These are phyloP conservation scores for Raffaelea ambrosiae DNA, from an alignment of 2,329 filamentous ascomycete genomes.

Conservation along the genomic window DNA sequence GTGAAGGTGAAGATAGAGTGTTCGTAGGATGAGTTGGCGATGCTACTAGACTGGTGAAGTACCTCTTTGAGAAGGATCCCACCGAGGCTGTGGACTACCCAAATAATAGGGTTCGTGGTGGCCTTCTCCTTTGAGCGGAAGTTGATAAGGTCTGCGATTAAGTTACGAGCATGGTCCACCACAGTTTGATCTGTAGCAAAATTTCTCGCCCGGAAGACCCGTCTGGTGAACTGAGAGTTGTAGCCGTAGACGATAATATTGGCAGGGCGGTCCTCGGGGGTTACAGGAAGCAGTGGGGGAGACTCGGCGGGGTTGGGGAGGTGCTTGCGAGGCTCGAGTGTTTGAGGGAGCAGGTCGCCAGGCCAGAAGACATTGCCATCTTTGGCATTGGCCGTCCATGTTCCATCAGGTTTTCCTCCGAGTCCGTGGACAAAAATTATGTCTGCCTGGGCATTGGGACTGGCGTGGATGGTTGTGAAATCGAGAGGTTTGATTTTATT, in stretches of 20 bases:
- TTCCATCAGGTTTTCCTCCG: slow-evolving; percentile 56
- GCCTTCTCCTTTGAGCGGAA: slow-evolving; percentile 53
- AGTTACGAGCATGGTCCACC: slow-evolving; percentile 61
- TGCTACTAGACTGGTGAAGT: slow-evolving; percentile 58
- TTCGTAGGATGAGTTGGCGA: slow-evolving; percentile 48
- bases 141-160: slow-evolving; percentile 53
- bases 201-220: too few species aligned
- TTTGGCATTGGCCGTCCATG: slow-evolving; percentile 48
- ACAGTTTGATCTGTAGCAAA: too few species aligned
- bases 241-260: slow-evolving; percentile 67
- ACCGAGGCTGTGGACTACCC: slow-evolving; percentile 66
- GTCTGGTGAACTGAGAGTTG: slow-evolving; percentile 58
- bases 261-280: slow-evolving; percentile 47
- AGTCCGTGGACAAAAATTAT: slow-evolving; percentile 65
- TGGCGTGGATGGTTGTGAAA: slow-evolving; percentile 49
- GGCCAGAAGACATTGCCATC: slow-evolving; percentile 54
- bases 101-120: slow-evolving; percentile 62
- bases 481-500: slow-evolving; percentile 26
- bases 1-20: slow-evolving; percentile 66
- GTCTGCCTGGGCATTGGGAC: slow-evolving; percentile 51
- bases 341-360: slow-evolving; percentile 52
- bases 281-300: slow-evolving; percentile 55
- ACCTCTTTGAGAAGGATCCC: slow-evolving; percentile 65
- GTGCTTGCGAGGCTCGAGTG: too few species aligned
- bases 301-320: too few species aligned